Evolutionary conservation across 1,284 basidiomycete genomes (phyloP).

Genomic region (Thelephora terrestris): DNA sequence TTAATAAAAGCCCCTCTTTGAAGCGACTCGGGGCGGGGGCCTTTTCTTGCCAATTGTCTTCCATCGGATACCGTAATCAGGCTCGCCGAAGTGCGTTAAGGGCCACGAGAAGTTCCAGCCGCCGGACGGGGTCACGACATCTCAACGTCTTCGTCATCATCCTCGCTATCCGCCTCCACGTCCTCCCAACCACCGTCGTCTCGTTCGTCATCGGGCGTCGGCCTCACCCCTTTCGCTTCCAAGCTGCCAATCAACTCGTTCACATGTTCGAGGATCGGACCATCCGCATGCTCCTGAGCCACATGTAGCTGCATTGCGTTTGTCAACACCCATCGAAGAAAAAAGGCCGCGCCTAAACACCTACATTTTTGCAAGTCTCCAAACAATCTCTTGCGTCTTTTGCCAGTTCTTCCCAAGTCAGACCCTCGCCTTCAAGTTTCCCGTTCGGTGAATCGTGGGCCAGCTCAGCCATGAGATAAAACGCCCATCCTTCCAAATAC

Average conservation of each 20-base stretch:
- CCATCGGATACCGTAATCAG: no score
- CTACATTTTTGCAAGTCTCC: constrained; percentile 71
- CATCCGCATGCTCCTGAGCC: constrained; percentile 66
- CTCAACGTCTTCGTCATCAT: constrained; percentile 47
- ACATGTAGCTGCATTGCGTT: constrained; percentile 48
- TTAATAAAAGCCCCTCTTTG: no score
- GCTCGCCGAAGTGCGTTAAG: no score
- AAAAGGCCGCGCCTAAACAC: constrained; percentile 16
- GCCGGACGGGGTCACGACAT: constrained; percentile 29
- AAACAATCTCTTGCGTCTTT: constrained; percentile 75
- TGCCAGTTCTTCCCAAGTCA: constrained; percentile 73
- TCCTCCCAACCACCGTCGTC: constrained; percentile 39
- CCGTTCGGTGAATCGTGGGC: constrained; percentile 43
- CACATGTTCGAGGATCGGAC: constrained; percentile 71
- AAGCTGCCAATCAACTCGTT: constrained; percentile 65
- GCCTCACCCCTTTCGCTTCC: constrained; percentile 57
- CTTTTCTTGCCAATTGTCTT: no score
- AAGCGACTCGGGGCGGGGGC: no score
- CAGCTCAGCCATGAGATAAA: constrained; percentile 70
- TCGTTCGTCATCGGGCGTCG: constrained; percentile 47
- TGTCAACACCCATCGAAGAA: constrained; percentile 4
- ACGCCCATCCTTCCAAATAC: constrained; percentile 94
- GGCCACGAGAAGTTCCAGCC: no score
- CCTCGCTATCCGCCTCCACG: constrained; percentile 46
- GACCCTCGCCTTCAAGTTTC: constrained; percentile 29